A percentile compares a stretch with the other conserved stretches of the same genome.
Conservation (phyloP, 768 basidiomycete species). For the Melanogaster broomeanus region DNA sequence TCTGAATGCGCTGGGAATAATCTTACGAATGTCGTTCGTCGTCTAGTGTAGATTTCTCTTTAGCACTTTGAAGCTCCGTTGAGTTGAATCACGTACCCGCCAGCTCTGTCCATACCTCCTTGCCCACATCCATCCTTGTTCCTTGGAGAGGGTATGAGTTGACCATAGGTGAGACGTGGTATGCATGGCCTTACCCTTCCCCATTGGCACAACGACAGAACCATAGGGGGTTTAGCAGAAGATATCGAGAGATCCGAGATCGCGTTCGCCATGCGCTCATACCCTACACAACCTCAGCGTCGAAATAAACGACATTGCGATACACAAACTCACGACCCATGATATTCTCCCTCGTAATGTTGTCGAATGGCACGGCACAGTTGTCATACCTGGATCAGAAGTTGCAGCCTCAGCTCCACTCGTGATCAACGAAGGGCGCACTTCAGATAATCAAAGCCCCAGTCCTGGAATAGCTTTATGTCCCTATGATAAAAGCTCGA, state of each 20-base stretch:
- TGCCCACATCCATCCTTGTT: conserved; percentile 68
- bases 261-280: conserved; percentile 60
- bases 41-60: conserved; percentile 36
- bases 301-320: not conserved
- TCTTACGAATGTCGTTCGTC: conserved; percentile 49
- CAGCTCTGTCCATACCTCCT: conserved; percentile 61
- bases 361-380: conserved; percentile 61
- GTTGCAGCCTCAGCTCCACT: not conserved
- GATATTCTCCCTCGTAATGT: conserved; percentile 54
- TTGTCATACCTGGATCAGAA: conserved; percentile 53
- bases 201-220: conserved; percentile 70
- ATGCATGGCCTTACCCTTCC: conserved; percentile 47
- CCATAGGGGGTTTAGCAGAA: conserved; percentile 53
- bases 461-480: conserved; percentile 57
- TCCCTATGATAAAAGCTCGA: conserved; percentile 42
- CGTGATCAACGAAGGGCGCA: conserved; percentile 26
- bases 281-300: conserved; percentile 40
- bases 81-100: conserved; percentile 46
- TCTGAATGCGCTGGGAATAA: not conserved
- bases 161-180: not conserved
- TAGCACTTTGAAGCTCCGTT: not conserved
- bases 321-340: conserved; percentile 46
- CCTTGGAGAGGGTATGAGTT: conserved; percentile 34
- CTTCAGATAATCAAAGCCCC: conserved; percentile 71
- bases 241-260: conserved; percentile 48